phyloP scores from a whole-genome alignment of 805 yeast genomes.

The Candida golubevii region DNA sequence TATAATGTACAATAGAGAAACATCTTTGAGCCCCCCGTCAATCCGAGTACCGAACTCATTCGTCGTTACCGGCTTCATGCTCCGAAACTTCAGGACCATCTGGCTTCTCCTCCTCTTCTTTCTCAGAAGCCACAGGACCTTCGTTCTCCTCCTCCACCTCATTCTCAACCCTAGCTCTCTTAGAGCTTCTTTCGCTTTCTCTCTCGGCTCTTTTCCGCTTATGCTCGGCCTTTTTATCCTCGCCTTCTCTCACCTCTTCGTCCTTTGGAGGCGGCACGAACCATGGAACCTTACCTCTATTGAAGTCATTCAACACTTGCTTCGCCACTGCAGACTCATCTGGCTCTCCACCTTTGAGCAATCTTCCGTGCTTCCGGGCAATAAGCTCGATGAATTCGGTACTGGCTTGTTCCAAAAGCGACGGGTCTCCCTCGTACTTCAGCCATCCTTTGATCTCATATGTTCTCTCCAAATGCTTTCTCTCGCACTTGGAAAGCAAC shows the following conservation, averaged over 20 bases:
- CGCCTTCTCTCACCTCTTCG: conserved; percentile 53
- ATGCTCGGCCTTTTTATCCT: conserved; percentile 49
- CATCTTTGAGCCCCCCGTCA: background rate
- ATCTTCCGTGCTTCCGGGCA: conserved; percentile 90
- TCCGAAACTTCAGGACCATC: background rate
- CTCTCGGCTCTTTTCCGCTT: conserved; percentile 52
- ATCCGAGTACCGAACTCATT: too few relatives aligned
- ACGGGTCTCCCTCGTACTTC: conserved; percentile 37
- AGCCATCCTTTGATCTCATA: conserved; percentile 92
- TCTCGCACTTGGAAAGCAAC: conserved; percentile 76
- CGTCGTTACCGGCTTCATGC: too few relatives aligned
- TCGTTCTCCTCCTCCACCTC: conserved; percentile 12
- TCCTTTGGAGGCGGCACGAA: conserved; percentile 90
- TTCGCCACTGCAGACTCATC: conserved; percentile 92
- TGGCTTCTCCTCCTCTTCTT: background rate
- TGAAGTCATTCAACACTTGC: conserved; percentile 87
- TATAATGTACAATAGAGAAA: conserved; percentile 10
- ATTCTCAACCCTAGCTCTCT: conserved; percentile 21
- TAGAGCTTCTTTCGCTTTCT: conserved; percentile 31
- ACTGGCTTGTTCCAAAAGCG: conserved; percentile 45
- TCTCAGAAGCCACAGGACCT: background rate
- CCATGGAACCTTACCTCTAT: conserved; percentile 98
- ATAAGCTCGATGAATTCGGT: conserved; percentile 79
- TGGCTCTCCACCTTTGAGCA: conserved; percentile 96
- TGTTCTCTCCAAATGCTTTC: conserved; percentile 89